These are phyloP conservation scores for Coemansia sp. DNA, from an alignment of 192 early-diverging fungal species.

Conservation along the genomic window DNA sequence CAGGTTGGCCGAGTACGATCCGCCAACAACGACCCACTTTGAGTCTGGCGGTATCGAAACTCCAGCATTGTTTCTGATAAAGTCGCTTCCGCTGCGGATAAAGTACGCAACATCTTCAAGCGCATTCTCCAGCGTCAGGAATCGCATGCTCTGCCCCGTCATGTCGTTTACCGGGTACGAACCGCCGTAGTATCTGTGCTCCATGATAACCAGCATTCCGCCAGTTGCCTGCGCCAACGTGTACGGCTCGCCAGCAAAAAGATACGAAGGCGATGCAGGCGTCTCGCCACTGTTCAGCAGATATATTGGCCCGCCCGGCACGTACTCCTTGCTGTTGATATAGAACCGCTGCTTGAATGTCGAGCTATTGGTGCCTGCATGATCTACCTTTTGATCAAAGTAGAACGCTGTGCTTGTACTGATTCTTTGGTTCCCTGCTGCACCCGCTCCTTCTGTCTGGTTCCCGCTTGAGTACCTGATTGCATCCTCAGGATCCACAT, in stretches of 20 bases:
- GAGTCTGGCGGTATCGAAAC: constrained; percentile 38
- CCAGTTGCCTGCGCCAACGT: constrained; percentile 59
- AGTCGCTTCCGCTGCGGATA: constrained; percentile 36
- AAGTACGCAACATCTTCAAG: constrained; percentile 56
- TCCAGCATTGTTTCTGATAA: constrained; percentile 26
- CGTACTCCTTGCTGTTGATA: constrained; percentile 44
- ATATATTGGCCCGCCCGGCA: constrained; percentile 48
- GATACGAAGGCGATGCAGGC: constrained; percentile 46
- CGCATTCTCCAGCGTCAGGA: constrained; percentile 52
- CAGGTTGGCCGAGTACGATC: constrained; percentile 74
- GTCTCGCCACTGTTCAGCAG: constrained; percentile 55
- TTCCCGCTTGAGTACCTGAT: background rate
- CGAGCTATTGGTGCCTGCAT: constrained; percentile 23
- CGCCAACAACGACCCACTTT: constrained; percentile 73
- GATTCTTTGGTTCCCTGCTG: background rate
- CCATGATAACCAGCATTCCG: constrained; percentile 61
- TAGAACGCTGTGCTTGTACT: constrained; percentile 18
- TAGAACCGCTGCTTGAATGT: constrained; percentile 53
- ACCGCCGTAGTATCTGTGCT: constrained; percentile 70
- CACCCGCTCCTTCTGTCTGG: constrained; percentile 2
- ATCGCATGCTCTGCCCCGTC: constrained; percentile 47
- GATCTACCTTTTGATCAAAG: constrained; percentile 54
- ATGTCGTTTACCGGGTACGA: constrained; percentile 59
- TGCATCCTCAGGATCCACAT: background rate
- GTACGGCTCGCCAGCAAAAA: constrained; percentile 44